These are phyloP conservation scores for Fusarium papillatum DNA, from an alignment of 2,329 filamentous ascomycete genomes.

Conservation along the genomic window DNA sequence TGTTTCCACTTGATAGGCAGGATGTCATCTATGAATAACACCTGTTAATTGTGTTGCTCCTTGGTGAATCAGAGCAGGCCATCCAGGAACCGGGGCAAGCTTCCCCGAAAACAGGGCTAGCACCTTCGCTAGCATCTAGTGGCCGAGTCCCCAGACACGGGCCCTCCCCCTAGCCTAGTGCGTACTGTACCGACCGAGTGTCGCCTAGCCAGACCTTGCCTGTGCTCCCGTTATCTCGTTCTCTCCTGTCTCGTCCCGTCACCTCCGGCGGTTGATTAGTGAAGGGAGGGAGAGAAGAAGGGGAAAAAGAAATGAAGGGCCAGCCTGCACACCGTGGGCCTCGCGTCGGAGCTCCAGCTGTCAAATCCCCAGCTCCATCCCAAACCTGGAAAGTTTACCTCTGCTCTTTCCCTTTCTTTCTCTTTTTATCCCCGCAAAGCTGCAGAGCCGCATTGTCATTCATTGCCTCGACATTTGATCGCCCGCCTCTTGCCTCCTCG, in stretches of 20 bases:
- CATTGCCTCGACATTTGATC: constrained; percentile 14
- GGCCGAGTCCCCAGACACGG: constrained; percentile 32
- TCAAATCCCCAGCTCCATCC: neutral
- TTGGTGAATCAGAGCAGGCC: constrained; percentile 17
- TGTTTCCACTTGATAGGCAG: constrained; percentile 6
- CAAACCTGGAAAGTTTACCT: neutral
- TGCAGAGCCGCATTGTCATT: constrained; percentile 29
- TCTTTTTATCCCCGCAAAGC: constrained; percentile 13
- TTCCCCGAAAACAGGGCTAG: constrained; percentile 24
- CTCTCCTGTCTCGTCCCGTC: neutral
- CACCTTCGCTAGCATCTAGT: constrained; percentile 32
- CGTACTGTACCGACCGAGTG: no score
- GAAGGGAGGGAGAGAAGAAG: neutral
- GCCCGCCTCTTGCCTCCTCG: neutral
- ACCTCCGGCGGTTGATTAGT: neutral
- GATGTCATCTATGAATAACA: neutral
- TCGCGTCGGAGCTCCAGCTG: neutral
- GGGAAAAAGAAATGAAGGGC: neutral
- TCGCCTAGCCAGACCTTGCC: constrained; percentile 18
- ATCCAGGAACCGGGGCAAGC: constrained; percentile 21
- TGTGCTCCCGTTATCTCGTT: constrained; percentile 10
- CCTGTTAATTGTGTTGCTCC: constrained; percentile 4
- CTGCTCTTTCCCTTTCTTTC: constrained; percentile 15
- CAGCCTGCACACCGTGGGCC: neutral
- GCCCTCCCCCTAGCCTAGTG: constrained; percentile 14